Evolutionary conservation across 2,329 filamentous ascomycete genomes (phyloP), one percentile per base, ranked within the genome.

Genomic region (Arthrocladium fulminans): DNA sequence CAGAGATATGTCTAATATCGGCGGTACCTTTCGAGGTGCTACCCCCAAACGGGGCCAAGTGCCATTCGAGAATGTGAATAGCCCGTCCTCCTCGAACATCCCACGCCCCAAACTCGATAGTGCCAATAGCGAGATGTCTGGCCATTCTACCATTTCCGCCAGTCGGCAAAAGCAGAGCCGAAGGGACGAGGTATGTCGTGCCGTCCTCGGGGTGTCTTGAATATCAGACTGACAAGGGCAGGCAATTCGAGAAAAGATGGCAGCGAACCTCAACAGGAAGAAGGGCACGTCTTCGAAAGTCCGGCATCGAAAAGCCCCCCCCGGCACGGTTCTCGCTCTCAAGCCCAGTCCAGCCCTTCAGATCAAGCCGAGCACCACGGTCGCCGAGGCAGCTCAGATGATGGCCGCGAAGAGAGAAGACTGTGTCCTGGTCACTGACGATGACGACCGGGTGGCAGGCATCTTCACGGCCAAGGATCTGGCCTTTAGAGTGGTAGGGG

Each of bases 401-500:
- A 98, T 98, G 92, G 92, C 92, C 48, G 92, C 92, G 44, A 98
- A 98, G 77, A 80, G 92, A 60, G 92, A 98, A 68, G 92, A 98
- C 67, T 98, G 92, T 62, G 92, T 98, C 32, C 73, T 98, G 52
- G 92, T 98, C 20, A 98, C 92, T 35, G 92, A 98, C 66, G 90
- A 97, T 57, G 89, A 98, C 68, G 92, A 98, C 63, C 81, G 92
- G 40, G 98, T 98, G 69, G 87, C 92, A 38, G 92, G 92, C 71
- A 98, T 98, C 66, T 98, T 98, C 67, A 98, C 92, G 0, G 92
- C 92, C 57, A 98, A 98, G 74, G 92, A 98, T 73, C 75, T 98
- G 64, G 92, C 92, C 15, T 98, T 97, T 74, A 83, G 92, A 50
- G 92, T 98, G 9, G 90, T 98, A 22, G 92, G 90, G 48, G 81